Evolutionary conservation across 2,329 filamentous ascomycete genomes (phyloP).

Genomic region (Niveomyces coronatus): DNA sequence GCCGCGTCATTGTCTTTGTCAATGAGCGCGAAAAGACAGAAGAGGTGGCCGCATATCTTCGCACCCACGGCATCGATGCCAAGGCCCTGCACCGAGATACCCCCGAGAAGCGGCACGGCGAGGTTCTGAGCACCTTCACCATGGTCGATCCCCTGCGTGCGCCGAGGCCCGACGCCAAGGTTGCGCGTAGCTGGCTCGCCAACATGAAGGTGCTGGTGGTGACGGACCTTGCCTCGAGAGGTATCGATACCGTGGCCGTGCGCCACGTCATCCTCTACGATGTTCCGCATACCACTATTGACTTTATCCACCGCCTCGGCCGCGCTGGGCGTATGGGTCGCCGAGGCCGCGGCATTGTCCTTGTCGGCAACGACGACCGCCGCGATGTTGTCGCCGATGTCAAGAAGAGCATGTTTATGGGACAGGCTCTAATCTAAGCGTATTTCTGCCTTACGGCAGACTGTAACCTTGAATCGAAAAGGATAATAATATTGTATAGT

Average conservation of each 20-base stretch:
- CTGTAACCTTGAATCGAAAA: no score
- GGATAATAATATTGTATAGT: conserved; percentile 6
- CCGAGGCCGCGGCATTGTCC: conserved; percentile 76
- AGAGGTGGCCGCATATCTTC: conserved; percentile 69
- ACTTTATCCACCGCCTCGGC: conserved; percentile 94
- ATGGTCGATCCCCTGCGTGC: conserved; percentile 31
- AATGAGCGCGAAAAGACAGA: conserved; percentile 88
- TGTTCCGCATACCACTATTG: conserved; percentile 94
- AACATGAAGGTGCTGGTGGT: conserved; percentile 90
- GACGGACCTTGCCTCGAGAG: conserved; percentile 83
- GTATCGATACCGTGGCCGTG: conserved; percentile 88
- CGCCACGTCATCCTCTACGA: conserved; percentile 90
- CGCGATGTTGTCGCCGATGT: conserved; percentile 89
- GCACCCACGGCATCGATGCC: conserved; percentile 79
- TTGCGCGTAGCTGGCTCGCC: conserved; percentile 42
- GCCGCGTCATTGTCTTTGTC: conserved; percentile 89
- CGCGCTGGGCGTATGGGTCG: conserved; percentile 88
- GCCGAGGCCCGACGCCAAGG: conserved; percentile 15
- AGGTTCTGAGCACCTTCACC: conserved; percentile 70
- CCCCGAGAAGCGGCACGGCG: conserved; percentile 62
- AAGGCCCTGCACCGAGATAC: conserved; percentile 79
- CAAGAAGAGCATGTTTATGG: conserved; percentile 77
- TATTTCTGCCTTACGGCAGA: no score
- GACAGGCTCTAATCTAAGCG: conserved; percentile 66
- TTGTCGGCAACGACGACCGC: conserved; percentile 82